Conservation (phyloP, 306 rosid genomes). For the Glycine tomentella region DNA sequence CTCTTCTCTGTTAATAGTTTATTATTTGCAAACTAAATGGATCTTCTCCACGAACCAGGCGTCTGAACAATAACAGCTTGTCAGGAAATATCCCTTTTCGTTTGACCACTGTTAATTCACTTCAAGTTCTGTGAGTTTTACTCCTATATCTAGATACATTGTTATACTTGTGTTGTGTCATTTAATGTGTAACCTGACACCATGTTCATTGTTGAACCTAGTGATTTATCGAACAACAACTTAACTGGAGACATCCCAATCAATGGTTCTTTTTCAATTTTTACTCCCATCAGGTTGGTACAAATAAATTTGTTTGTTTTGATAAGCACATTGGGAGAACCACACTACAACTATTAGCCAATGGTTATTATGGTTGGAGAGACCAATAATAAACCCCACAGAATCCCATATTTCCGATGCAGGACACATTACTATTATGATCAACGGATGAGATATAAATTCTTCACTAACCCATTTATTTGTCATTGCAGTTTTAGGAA, state of each 20-base stretch:
- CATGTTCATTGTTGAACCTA: conserved; percentile 52
- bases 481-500: conserved; percentile 64
- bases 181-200: conserved; percentile 43
- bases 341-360: background rate
- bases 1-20: conserved; percentile 21
- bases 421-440: background rate
- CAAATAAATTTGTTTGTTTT: conserved; percentile 21
- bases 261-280: conserved; percentile 80
- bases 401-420: background rate
- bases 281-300: conserved; percentile 88
- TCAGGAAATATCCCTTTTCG: conserved; percentile 62
- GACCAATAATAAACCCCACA: background rate
- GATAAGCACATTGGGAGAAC: background rate
- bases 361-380: background rate
- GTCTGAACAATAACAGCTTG: conserved; percentile 93
- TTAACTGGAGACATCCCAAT: conserved; percentile 71
- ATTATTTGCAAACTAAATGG: conserved; percentile 45
- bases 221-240: conserved; percentile 83
- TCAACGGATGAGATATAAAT: too few relatives aligned
- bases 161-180: conserved; percentile 28
- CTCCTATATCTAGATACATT: conserved; percentile 18
- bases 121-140: conserved; percentile 94
- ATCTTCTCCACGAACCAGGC: conserved; percentile 48
- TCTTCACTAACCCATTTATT: conserved; percentile 33
- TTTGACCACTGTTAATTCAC: conserved; percentile 59